phyloP scores from a whole-genome alignment of 2,329 filamentous ascomycete species.

The Curvularia sp. region DNA sequence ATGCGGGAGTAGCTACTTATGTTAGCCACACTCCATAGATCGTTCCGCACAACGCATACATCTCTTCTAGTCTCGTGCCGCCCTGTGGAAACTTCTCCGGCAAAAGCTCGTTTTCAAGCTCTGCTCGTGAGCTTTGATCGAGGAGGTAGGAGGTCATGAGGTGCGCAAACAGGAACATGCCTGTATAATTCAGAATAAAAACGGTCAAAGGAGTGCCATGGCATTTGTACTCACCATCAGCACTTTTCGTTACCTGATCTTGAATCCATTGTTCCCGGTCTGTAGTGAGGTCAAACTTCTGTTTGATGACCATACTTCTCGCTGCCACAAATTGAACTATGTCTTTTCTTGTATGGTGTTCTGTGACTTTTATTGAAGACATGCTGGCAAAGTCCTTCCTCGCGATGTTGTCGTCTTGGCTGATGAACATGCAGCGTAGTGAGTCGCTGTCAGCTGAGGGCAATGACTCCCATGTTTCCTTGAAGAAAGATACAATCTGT shows the following conservation, averaged over 20 bases:
- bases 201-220: neutral
- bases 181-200: neutral
- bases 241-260: slow-evolving; percentile 28
- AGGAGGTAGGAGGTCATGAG: slow-evolving; percentile 31
- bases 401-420: slow-evolving; percentile 30
- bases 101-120: slow-evolving; percentile 26
- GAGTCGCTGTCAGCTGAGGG: slow-evolving; percentile 30
- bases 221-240: slow-evolving; percentile 26
- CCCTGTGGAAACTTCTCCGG: slow-evolving; percentile 25
- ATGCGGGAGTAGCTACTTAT: slow-evolving; percentile 35
- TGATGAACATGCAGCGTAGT: slow-evolving; percentile 24
- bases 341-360: slow-evolving; percentile 8
- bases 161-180: slow-evolving; percentile 26
- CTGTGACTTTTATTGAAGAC: slow-evolving; percentile 3
- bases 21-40: neutral
- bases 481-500: slow-evolving; percentile 26
- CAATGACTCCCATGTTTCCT: slow-evolving; percentile 11
- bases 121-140: slow-evolving; percentile 20
- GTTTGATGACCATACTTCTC: slow-evolving; percentile 18
- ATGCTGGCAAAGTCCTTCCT: slow-evolving; percentile 13
- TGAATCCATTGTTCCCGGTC: slow-evolving; percentile 31
- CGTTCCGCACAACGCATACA: slow-evolving; percentile 22
- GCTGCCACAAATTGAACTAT: slow-evolving; percentile 5
- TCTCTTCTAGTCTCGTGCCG: slow-evolving; percentile 23
- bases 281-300: slow-evolving; percentile 22